Conservation (phyloP, 345 rosid species). For the Cardamine occulta region DNA sequence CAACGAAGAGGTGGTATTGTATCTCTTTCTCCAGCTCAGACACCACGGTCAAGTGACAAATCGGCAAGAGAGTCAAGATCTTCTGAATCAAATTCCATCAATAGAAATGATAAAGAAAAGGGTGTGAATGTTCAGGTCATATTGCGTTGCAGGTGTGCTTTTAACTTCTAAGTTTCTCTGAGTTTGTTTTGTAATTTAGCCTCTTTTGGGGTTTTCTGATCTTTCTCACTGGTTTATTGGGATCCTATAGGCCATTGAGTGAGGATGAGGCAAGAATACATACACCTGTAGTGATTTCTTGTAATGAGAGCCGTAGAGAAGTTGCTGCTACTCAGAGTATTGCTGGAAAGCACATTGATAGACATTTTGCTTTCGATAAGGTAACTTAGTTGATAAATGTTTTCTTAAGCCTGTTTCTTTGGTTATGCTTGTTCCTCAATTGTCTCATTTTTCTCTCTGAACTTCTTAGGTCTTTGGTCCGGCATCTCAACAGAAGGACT, state of each 20-base stretch:
- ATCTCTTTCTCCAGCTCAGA: conserved; percentile 81
- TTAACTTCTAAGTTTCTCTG: neutral
- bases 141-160: conserved; percentile 87
- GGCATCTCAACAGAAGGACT: conserved; percentile 80
- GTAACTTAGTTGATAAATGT: conserved; percentile 37
- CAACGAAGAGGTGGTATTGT: conserved; percentile 75
- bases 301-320: conserved; percentile 86
- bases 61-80: conserved; percentile 83
- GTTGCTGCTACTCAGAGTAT: conserved; percentile 85
- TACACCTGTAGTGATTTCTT: conserved; percentile 88
- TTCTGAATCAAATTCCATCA: conserved; percentile 65
- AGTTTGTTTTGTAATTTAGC: neutral
- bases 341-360: conserved; percentile 95
- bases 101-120: conserved; percentile 81
- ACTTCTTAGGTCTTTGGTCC: conserved; percentile 87
- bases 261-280: conserved; percentile 78
- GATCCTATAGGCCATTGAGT: conserved; percentile 69
- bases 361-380: conserved; percentile 94
- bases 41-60: conserved; percentile 91
- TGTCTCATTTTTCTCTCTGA: neutral
- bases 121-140: conserved; percentile 98
- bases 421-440: neutral
- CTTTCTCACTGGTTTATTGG: conserved; percentile 8
- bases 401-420: conserved; percentile 11
- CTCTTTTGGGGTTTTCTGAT: conserved; percentile 10